Percentiles rank a stretch among this genome's conserved stretches.
Conservation (phyloP, 2,329 filamentous ascomycete genomes). For the Trichophyton benhamiae region DNA sequence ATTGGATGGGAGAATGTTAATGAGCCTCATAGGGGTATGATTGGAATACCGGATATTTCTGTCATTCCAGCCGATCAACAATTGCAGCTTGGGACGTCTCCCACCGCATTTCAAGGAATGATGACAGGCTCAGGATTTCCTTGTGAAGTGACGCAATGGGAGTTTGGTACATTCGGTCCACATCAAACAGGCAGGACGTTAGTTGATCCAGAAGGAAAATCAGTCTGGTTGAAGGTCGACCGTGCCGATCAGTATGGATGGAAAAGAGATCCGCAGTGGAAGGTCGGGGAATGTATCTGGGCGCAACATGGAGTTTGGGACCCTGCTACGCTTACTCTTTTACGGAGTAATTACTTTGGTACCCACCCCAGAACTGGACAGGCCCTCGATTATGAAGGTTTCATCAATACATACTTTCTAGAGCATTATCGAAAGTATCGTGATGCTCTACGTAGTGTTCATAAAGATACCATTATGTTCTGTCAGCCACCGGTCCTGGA, state of each 20-base stretch:
- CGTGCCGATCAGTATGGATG: conserved; percentile 88
- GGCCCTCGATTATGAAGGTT: conserved; percentile 65
- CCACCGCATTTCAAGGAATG: conserved; percentile 88
- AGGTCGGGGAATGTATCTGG: conserved; percentile 89
- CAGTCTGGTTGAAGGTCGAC: conserved; percentile 68
- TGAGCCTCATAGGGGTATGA: conserved; percentile 79
- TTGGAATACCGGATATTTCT: conserved; percentile 70
- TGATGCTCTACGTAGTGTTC: conserved; percentile 60
- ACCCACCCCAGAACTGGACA: conserved; percentile 64
- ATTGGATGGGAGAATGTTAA: conserved; percentile 96
- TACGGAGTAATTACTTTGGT: conserved; percentile 79
- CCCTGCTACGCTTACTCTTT: conserved; percentile 57
- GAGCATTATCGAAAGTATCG: conserved; percentile 67
- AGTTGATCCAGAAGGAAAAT: conserved; percentile 76
- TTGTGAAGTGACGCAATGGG: conserved; percentile 82
- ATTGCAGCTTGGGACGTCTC: conserved; percentile 81
- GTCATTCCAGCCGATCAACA: conserved; percentile 76
- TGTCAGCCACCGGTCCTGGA: conserved; percentile 88
- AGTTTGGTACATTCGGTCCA: conserved; percentile 84
- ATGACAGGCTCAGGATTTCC: conserved; percentile 82
- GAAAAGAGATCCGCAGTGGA: conserved; percentile 79
- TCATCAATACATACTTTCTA: conserved; percentile 88
- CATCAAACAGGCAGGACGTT: conserved; percentile 75
- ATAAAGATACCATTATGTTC: conserved; percentile 72
- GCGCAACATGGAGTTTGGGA: conserved; percentile 97